Evolutionary conservation across 1,284 basidiomycete species (phyloP), one percentile per base, ranked within the genome.

Genomic region (Ceratobasidium sp.): DNA sequence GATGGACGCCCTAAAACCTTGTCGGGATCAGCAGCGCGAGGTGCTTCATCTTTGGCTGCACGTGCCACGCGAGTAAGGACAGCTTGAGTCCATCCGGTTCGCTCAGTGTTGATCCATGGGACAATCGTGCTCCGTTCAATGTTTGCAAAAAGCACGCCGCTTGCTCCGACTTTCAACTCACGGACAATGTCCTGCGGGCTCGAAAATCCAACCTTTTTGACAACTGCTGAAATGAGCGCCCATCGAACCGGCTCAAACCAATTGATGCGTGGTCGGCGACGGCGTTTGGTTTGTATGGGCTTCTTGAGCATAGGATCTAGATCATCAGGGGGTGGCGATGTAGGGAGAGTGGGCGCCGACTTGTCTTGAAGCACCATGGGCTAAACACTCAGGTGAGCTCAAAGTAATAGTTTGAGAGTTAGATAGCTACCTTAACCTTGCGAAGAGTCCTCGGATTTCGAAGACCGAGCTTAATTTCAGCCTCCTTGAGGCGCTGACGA

Each of bases 381-480:
- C 46, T 49, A 9, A 12, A 12, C 2, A 49, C 10, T 12, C 18
- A 2, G 10, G 46, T 49, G 1, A 49, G 46, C 46, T 33, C n/a
- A n/a, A n/a, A n/a, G n/a, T n/a, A n/a, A n/a, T n/a, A n/a, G n/a
- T n/a, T n/a, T n/a, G n/a, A n/a, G n/a, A n/a, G n/a, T n/a, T n/a
- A n/a, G n/a, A n/a, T n/a, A 49, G 46, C 46, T 33, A 69, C 67
- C 67, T 33, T 69, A 6, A 67, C 4, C 49, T 69, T 51, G 18
- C 18, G 9, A 1, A 69, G 46, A 53, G 67, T 69, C 10, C 28
- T 7, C 18, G 49, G 46, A 53, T 69, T 4, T 39, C 28, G 28
- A 6, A 26, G 7, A 2, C 67, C 67, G 13, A 53, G 23, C 46
- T 13, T n/a, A 1, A 39, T 49, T 18, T 69, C 46, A 20, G 9